Base-by-base conservation (phyloP, 257 asterid genomes). In the Echium plantagineum region DNA sequence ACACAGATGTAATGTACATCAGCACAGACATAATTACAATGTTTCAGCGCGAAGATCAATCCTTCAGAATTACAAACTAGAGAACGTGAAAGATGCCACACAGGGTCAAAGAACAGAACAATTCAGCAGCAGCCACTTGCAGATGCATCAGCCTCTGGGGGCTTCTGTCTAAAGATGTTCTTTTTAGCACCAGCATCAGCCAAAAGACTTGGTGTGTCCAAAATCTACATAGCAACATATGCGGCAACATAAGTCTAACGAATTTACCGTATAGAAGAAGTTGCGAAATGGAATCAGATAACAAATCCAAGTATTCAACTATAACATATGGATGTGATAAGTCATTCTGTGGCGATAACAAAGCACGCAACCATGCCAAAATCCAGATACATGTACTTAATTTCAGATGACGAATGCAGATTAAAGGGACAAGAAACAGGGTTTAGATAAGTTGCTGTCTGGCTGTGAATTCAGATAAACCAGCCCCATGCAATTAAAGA, bases 91-190 rank as follows among this genome's bases (percentile, higher is more conserved):
- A 42, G 49, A 42, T 42, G 3, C 17, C 1, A 42, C 49, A 42
- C 22, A 42, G n/a, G 16, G 19, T 38, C 13, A 24, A 56, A 15
- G 5, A 21, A n/a, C 38, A 56, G 49, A 56, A 56, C 6, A 22
- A 38, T 59, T 90, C 76, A 93, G 80, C 98, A 93, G 77, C 98
- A 86, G 63, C 89, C 74, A 72, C 90, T 69, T 17, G 94, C 58
- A 46, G 96, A 75, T 42, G 86, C 87, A 72, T 82, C 93, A 1
- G 81, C 17, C 65, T 80, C 94, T 0, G 94, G 86, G 47, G 95
- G 87, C 69, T 84, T 89, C 86, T 89, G 96, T 75, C 73, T 89
- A 75, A 93, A 86, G 69, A 93, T 93, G 83, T 93, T 93, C 79
- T 73, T 84, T 74, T 78, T 89, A 32, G 71, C 80, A 15, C 87